Conservation (phyloP, 164 flowering plant species). For the Akebia trifoliata region DNA sequence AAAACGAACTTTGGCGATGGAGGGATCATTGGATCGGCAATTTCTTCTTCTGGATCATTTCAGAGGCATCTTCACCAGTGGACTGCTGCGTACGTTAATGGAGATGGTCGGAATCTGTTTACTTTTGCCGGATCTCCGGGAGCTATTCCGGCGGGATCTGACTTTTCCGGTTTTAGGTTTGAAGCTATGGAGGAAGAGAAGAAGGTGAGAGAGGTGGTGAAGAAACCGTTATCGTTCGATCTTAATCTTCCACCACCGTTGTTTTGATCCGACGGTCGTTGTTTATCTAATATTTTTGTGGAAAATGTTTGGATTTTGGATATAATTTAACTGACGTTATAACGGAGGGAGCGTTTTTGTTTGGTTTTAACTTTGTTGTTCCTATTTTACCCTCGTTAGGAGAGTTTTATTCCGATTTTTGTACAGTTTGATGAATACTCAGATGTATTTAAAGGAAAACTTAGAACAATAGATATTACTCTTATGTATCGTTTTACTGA, state of each 20-base stretch:
- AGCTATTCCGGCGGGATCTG: too few species aligned
- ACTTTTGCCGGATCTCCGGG: background rate
- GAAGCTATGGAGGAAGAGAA: slow-evolving; percentile 31
- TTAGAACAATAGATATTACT: too few species aligned
- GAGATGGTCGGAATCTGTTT: slow-evolving; percentile 10
- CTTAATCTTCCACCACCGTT: slow-evolving; percentile 51
- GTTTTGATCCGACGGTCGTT: slow-evolving; percentile 22
- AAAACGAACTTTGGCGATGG: slow-evolving; percentile 43
- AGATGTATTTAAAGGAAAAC: too few species aligned
- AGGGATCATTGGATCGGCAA: background rate
- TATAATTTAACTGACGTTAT: too few species aligned
- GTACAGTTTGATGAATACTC: too few species aligned
- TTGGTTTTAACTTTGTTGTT: too few species aligned
- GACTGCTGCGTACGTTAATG: slow-evolving; percentile 14
- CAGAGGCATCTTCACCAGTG: slow-evolving; percentile 10
- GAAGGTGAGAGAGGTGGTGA: slow-evolving; percentile 22
- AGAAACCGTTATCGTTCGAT: slow-evolving; percentile 44
- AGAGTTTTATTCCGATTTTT: too few species aligned
- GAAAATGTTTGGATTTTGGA: too few species aligned
- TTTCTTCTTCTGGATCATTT: slow-evolving; percentile 1
- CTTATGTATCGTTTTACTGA: too few species aligned
- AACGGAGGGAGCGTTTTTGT: background rate
- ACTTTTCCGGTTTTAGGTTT: slow-evolving; percentile 27
- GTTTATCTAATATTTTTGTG: background rate
- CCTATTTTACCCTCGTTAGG: too few species aligned